These are phyloP conservation scores for Pseudogymnoascus sp. DNA, from an alignment of 2,329 filamentous ascomycete genomes.

Conservation along the genomic window DNA sequence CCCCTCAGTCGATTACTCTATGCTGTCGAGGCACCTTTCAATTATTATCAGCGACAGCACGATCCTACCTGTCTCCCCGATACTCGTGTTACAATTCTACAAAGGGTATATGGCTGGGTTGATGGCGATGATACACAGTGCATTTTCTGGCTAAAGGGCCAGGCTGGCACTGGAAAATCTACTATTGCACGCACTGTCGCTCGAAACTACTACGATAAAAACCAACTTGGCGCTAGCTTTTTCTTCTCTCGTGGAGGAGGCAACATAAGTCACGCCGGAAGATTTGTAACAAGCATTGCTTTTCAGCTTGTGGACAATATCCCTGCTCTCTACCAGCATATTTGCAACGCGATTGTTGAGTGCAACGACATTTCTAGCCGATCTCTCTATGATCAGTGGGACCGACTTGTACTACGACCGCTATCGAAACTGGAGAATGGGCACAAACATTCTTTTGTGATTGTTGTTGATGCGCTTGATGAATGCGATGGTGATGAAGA, in stretches of 20 bases:
- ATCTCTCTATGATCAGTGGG: constrained; percentile 35
- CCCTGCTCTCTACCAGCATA: not conserved
- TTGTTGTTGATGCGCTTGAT: constrained; percentile 26
- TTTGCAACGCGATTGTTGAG: constrained; percentile 15
- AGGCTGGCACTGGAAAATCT: constrained; percentile 31
- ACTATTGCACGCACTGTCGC: constrained; percentile 30
- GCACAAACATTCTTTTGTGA: no score
- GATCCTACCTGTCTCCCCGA: not conserved
- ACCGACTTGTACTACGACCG: constrained; percentile 31
- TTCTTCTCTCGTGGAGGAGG: constrained; percentile 19
- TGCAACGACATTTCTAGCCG: constrained; percentile 11
- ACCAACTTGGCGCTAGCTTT: constrained; percentile 26
- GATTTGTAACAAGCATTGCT: constrained; percentile 28
- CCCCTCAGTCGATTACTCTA: no score
- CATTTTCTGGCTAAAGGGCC: constrained; percentile 20
- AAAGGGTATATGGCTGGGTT: constrained; percentile 2
- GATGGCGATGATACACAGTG: constrained; percentile 5
- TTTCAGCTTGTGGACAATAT: constrained; percentile 19
- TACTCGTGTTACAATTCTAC: not conserved
- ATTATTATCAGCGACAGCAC: not conserved
- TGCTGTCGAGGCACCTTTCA: no score
- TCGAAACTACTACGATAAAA: constrained; percentile 14
- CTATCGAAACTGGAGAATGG: constrained; percentile 20
- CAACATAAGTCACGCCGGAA: constrained; percentile 23
- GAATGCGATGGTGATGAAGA: constrained; percentile 22